Base-by-base conservation (phyloP, 208 protist species). In the Wallacemonas sp. region DNA sequence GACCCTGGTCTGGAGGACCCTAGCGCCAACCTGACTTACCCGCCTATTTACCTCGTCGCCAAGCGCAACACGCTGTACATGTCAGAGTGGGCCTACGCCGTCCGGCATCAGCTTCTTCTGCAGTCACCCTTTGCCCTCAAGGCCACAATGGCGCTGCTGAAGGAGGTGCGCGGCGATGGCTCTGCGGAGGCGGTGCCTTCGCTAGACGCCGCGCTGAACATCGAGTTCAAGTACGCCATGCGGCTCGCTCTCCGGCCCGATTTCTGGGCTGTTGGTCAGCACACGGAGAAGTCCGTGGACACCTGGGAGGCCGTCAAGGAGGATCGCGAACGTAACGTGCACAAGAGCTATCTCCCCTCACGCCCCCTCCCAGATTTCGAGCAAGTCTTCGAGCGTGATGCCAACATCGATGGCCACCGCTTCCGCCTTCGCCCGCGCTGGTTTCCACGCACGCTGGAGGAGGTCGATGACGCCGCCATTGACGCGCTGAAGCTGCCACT, bases 41-140 rank as follows among this genome's bases (percentile, higher is more conserved):
- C 91, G 28, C 91, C 91, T n/a, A 79, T 96, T 38, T 96, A 96
- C 74, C 87, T 96, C 51, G 73, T 91, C 36, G 71, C 93, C 12
- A 93, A 95, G 68, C 91, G 88, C 31, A 73, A 77, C 56, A 79
- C 79, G 28, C 62, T 96, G 22, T 78, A 89, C 61, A 70, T 96
- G 31, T 93, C 84, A 11, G 91, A 96, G 71, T 96, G 91, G 89
- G 91, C 91, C 28, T 94, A 89, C 69, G 86, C 86, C 12, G 91
- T 96, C 53, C 90, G 90, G 68, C 91, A 96, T 68, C 86, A 95
- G 66, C 72, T 96, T 39, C 77, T 96, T 24, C 77, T 94, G 12
- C 88, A 94, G 64, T 94, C 84, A 2, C 91, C 91, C 11, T 94
- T 79, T 69, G 91, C 91, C 17, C 80, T 96, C 19, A 84, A 86